phyloP scores from a whole-genome alignment of 2,329 filamentous ascomycete species.

The Aspergillus oerlinghausenensis region DNA sequence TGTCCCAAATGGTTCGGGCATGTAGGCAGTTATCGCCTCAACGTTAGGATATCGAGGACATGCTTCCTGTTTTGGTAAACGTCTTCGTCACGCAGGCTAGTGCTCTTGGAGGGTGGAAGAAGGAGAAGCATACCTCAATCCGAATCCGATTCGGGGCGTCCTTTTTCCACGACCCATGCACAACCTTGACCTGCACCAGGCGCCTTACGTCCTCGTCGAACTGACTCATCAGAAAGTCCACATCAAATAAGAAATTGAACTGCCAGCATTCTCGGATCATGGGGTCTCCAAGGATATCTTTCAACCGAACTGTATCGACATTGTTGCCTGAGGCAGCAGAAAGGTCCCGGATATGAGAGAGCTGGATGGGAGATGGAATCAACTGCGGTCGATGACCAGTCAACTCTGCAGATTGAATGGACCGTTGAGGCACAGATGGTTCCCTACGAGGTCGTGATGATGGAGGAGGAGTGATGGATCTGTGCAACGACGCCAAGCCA shows the following conservation, averaged over 20 bases:
- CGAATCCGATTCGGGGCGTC: constrained; percentile 57
- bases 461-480: constrained; percentile 27
- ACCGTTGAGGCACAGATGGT: background rate
- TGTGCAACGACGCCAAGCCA: constrained; percentile 23
- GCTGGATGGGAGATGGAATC: constrained; percentile 62
- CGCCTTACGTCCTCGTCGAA: constrained; percentile 54
- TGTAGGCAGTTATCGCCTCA: constrained; percentile 65
- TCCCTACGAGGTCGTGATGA: constrained; percentile 11
- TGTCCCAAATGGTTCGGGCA: constrained; percentile 81
- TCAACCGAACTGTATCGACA: constrained; percentile 59
- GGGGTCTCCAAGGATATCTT: constrained; percentile 68
- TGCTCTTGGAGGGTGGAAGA: background rate
- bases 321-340: constrained; percentile 53
- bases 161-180: constrained; percentile 64
- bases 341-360: constrained; percentile 66
- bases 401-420: background rate
- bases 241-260: constrained; percentile 53
- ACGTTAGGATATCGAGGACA: constrained; percentile 63
- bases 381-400: background rate
- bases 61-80: constrained; percentile 47
- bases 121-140: constrained; percentile 48
- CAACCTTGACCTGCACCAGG: constrained; percentile 53
- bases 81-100: background rate
- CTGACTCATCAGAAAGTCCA: constrained; percentile 58
- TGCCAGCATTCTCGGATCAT: constrained; percentile 62